Percentiles rank a stretch among this genome's conserved stretches.
Conservation (phyloP, 2,329 filamentous ascomycete species). For the Dichotomopilus funicola region DNA sequence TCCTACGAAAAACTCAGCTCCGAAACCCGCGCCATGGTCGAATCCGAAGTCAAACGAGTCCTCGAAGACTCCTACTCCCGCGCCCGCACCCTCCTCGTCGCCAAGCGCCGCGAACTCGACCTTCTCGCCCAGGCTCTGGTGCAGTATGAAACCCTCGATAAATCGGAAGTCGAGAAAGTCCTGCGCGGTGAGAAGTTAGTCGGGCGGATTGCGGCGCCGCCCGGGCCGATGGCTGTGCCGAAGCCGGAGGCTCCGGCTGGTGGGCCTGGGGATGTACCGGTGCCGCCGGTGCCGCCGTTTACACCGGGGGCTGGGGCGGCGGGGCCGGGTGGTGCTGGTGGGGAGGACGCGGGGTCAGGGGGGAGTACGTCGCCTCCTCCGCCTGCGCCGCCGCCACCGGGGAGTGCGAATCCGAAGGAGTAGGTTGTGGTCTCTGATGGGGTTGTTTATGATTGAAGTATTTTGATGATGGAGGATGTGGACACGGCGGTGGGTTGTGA, state of each 20-base stretch:
- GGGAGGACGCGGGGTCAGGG: conserved; percentile 11
- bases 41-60: conserved; percentile 77
- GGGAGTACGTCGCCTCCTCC: conserved; percentile 25
- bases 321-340: conserved; percentile 6
- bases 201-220: conserved; percentile 55
- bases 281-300: conserved; percentile 14
- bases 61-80: conserved; percentile 76
- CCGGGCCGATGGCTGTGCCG: conserved; percentile 62
- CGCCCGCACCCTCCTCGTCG: conserved; percentile 62
- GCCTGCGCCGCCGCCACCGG: conserved; percentile 31
- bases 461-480: too few relatives aligned
- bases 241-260: conserved; percentile 20
- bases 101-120: conserved; percentile 78
- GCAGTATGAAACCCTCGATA: conserved; percentile 88
- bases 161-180: conserved; percentile 84
- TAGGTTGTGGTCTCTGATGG: neutral
- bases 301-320: too few relatives aligned
- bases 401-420: conserved; percentile 5
- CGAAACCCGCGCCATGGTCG: conserved; percentile 80
- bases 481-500: too few relatives aligned
- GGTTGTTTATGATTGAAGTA: too few relatives aligned
- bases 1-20: conserved; percentile 78
- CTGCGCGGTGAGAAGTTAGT: conserved; percentile 78
- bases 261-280: too few relatives aligned
- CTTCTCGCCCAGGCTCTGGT: conserved; percentile 81